Base-by-base conservation (phyloP, 352 stramenopile genomes). In the Globisporangium echinulatum region DNA sequence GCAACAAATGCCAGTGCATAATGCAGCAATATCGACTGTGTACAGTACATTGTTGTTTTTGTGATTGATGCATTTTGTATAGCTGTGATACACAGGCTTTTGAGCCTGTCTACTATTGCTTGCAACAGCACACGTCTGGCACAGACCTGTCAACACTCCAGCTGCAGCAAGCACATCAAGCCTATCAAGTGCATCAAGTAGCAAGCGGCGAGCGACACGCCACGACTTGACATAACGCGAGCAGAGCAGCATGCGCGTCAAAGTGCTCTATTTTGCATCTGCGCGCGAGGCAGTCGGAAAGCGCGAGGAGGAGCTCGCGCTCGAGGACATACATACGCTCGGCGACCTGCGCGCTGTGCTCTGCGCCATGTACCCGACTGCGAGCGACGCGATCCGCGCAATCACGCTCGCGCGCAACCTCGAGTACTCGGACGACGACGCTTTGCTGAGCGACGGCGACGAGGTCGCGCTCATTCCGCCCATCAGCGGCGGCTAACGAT, bases 211-310 rank as follows among this genome's bases (percentile, higher is more conserved):
- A 49, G 6, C 5, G 58, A 7, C 40, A n/a, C 37, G 15, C 14
- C 25, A 25, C 25, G 25, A 2, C 2, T 33, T 33, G 25, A 33
- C 25, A 33, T 33, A 33, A 33, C 25, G 25, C 25, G 25, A 33
- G 25, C 25, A 33, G 25, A 42, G 42, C 44, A 49, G 13, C 17
- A 77, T 83, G 69, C 61, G 75, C 47, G 52, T 93, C 59, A 88
- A 88, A 53, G 78, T 91, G 72, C 75, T 93, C 25, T 93, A 87
- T 78, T 93, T 93, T 62, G 84, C 84, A 54, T 84, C 82, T 49
- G 79, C 76, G 59, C 74, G 82, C 7, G 84, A 93, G 71, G 72
- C 77, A 40, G 64, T 92, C 59, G 84, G 82, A 7, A 63, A 77
- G 49, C 84, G 82, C n/a, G 82, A 93, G 58, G 82, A 93, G 61